Evolutionary conservation across 1,139 yeast species (phyloP).

Genomic region (Pichiaceae sp.): DNA sequence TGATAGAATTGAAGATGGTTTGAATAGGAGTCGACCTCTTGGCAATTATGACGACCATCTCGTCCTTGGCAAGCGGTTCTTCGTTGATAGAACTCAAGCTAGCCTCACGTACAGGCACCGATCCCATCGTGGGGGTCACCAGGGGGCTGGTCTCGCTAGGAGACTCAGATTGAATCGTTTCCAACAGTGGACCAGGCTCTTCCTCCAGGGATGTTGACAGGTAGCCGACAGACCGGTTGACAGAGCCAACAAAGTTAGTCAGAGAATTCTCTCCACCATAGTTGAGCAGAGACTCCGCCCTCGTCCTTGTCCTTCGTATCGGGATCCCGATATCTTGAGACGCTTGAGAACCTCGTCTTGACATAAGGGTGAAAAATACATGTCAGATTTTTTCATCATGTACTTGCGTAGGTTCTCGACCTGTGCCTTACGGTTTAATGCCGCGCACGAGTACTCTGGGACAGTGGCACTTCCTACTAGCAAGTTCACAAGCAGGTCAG

Average conservation of each 20-base stretch:
- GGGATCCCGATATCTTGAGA: constrained; percentile 1
- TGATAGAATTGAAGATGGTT: constrained; percentile 80
- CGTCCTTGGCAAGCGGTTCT: neutral
- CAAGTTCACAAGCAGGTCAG: constrained; percentile 42
- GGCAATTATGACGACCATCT: constrained; percentile 29
- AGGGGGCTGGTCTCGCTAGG: neutral
- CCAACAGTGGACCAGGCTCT: neutral
- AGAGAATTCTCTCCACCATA: constrained; percentile 22
- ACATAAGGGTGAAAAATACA: neutral
- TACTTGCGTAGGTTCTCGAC: too few relatives aligned
- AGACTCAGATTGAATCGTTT: neutral
- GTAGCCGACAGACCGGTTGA: constrained; percentile 21
- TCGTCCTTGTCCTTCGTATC: constrained; percentile 5
- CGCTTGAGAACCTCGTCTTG: neutral
- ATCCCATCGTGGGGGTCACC: neutral
- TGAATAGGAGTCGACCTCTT: constrained; percentile 87
- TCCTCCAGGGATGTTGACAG: constrained; percentile 13
- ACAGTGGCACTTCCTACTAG: constrained; percentile 48
- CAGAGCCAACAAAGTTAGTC: constrained; percentile 23
- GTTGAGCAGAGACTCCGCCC: constrained; percentile 21
- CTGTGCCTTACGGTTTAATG: too few relatives aligned
- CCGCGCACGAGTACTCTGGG: constrained; percentile 31
- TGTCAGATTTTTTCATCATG: neutral
- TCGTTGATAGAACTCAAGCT: neutral
- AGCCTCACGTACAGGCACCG: neutral